Evolutionary conservation across 1,284 basidiomycete genomes (phyloP), one percentile per base, ranked within the genome.

Genomic region (Leccinum griseonigrum): DNA sequence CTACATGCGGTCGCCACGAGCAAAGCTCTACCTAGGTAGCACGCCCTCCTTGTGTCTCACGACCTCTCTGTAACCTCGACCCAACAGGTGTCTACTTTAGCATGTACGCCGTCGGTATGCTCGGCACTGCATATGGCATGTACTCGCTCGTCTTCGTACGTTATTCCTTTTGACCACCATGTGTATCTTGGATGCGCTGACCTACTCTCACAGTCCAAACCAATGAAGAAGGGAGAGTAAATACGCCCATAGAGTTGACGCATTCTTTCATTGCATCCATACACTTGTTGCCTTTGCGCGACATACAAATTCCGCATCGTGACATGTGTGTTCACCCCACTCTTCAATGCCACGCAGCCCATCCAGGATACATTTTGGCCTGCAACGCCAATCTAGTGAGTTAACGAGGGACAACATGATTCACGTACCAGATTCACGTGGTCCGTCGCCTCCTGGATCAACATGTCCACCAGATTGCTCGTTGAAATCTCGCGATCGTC

Each of bases 361-460:
- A 97, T 9, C 94, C 95, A 56, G 87, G 81, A 71, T 92, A 92
- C 91, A 92, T 93, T 70, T 82, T 87, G 18, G 80, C 80, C 90
- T 91, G 63, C 40, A 62, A 28, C 50, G 34, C 29, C 31, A 3
- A 22, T 46, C 11, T 22, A n/a, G 18, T 46, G 18, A 46, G 18
- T 13, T 18, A 22, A 6, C 43, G 11, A 22, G 6, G 18, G 16
- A 18, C 11, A 9, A 22, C n/a, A 54, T 77, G 18, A 46, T 34
- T 46, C 11, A 61, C 63, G 72, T 66, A 92, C 94, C 74, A 98
- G 75, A 70, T 96, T 94, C 9, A 71, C 74, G 3, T 78, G 71
- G 74, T 90, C 87, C 3, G 85, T 91, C 11, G 96, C 92, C 73
- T 97, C 92, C 69, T 92, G 88, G 63, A 98, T 96, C 60, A 98